Conservation (phyloP, 441 rosid species). For the Breynia disticha region DNA sequence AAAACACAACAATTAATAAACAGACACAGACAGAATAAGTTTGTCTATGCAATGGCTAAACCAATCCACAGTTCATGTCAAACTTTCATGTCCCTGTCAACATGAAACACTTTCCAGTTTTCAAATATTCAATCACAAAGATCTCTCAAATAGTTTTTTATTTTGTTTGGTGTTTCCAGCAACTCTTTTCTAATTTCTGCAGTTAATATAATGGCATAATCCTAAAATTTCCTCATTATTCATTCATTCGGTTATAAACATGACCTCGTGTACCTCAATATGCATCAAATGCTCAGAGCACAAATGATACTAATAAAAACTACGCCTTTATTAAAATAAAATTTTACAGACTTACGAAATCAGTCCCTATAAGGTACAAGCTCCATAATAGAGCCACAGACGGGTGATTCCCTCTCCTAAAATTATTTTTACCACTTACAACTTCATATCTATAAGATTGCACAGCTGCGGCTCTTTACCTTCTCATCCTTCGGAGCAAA, state of each 20-base stretch:
- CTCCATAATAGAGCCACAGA: not conserved
- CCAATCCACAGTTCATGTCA: no score
- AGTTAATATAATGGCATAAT: no score
- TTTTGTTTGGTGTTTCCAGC: not conserved
- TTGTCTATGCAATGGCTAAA: no score
- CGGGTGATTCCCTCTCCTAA: not conserved
- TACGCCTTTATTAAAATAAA: not conserved
- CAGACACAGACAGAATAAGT: no score
- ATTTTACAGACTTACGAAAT: not conserved
- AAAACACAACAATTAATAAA: no score
- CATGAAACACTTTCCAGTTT: no score
- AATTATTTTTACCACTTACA: not conserved
- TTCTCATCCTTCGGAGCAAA: slow-evolving; percentile 45
- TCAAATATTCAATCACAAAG: not conserved
- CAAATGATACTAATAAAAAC: not conserved
- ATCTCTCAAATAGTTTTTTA: no score
- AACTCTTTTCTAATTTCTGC: not conserved
- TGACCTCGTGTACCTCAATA: no score
- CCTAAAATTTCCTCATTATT: no score
- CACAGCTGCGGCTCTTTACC: slow-evolving; percentile 27
- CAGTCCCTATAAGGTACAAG: not conserved
- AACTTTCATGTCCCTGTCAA: no score
- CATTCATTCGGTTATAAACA: no score
- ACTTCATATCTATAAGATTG: slow-evolving; percentile 14
- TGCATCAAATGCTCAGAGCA: not conserved